phyloP scores from a whole-genome alignment of 2,329 filamentous ascomycete genomes.

The Thermomyces lanuginosus region DNA sequence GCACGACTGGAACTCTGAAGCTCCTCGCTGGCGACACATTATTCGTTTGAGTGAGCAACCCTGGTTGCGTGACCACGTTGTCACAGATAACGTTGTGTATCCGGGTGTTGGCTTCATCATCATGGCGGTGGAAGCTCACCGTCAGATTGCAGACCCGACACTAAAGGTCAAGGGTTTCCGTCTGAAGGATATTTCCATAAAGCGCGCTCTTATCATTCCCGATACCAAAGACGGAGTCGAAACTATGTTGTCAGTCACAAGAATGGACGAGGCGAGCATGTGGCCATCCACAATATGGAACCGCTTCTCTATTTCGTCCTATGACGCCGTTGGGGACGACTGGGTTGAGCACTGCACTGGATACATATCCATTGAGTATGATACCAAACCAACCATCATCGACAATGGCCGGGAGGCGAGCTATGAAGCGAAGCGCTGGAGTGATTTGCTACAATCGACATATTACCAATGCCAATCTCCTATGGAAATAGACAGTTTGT shows the following conservation, averaged over 20 bases:
- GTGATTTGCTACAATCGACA: constrained; percentile 6
- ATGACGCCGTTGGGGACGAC: constrained; percentile 12
- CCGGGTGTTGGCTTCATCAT: constrained; percentile 15
- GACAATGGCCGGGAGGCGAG: constrained; percentile 11
- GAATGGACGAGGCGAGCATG: constrained; percentile 10
- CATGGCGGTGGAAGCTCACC: constrained; percentile 16
- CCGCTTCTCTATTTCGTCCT: constrained; percentile 17
- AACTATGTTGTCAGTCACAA: constrained; percentile 12
- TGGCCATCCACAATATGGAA: constrained; percentile 11
- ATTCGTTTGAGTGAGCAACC: constrained; percentile 15
- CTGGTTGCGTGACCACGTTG: constrained; percentile 17
- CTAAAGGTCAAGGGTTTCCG: constrained; percentile 7
- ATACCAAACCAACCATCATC: constrained; percentile 7
- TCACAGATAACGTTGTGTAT: constrained; percentile 9
- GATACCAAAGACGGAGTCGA: constrained; percentile 18
- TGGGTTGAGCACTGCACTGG: constrained; percentile 24
- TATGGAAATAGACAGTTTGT: constrained; percentile 11
- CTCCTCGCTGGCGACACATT: constrained; percentile 16
- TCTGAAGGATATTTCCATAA: constrained; percentile 13
- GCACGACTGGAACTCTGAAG: constrained; percentile 13
- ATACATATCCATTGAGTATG: constrained; percentile 13
- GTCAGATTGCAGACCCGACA: constrained; percentile 10
- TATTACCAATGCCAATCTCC: constrained; percentile 10
- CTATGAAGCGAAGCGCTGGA: constrained; percentile 8
- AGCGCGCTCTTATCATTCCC: constrained; percentile 15